These are phyloP conservation scores for Solanum chilense DNA, from an alignment of 257 asterid species.

Conservation along the genomic window DNA sequence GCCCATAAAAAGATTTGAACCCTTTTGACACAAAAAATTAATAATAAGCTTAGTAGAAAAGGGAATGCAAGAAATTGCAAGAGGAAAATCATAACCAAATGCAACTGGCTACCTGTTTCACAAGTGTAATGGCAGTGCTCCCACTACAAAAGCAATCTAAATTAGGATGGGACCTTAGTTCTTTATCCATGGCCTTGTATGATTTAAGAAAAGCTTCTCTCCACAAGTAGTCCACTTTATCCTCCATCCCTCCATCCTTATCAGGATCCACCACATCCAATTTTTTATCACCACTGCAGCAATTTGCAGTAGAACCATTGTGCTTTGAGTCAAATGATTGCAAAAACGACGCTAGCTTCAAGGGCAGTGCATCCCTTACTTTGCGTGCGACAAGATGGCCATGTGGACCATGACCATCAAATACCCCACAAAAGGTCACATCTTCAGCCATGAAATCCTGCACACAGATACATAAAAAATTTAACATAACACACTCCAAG, in stretches of 20 bases:
- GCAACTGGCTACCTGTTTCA: slow-evolving; percentile 57
- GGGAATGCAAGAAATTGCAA: not conserved
- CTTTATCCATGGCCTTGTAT: slow-evolving; percentile 90
- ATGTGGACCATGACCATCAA: slow-evolving; percentile 96
- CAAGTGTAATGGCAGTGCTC: slow-evolving; percentile 80
- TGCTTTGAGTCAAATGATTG: slow-evolving; percentile 47
- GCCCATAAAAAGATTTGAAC: slow-evolving; percentile 79
- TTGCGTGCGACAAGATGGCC: slow-evolving; percentile 95
- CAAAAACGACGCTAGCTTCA: slow-evolving; percentile 50
- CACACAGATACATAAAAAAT: slow-evolving; percentile 6
- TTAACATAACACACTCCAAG: not conserved
- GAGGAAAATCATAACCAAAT: not conserved
- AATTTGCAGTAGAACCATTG: slow-evolving; percentile 40
- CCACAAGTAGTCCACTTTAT: slow-evolving; percentile 49
- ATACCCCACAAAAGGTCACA: slow-evolving; percentile 80
- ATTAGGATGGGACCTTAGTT: slow-evolving; percentile 78
- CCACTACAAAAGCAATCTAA: slow-evolving; percentile 98
- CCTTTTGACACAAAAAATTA: slow-evolving; percentile 29
- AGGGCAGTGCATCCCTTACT: slow-evolving; percentile 80
- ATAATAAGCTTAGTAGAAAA: not conserved
- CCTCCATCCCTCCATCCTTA: slow-evolving; percentile 34
- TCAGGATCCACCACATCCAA: slow-evolving; percentile 67
- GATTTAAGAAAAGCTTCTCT: slow-evolving; percentile 87
- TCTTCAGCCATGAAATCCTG: slow-evolving; percentile 89
- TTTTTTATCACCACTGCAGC: slow-evolving; percentile 51